phyloP scores from a whole-genome alignment of 2,329 filamentous ascomycete genomes.

The Coleophoma cylindrospora region DNA sequence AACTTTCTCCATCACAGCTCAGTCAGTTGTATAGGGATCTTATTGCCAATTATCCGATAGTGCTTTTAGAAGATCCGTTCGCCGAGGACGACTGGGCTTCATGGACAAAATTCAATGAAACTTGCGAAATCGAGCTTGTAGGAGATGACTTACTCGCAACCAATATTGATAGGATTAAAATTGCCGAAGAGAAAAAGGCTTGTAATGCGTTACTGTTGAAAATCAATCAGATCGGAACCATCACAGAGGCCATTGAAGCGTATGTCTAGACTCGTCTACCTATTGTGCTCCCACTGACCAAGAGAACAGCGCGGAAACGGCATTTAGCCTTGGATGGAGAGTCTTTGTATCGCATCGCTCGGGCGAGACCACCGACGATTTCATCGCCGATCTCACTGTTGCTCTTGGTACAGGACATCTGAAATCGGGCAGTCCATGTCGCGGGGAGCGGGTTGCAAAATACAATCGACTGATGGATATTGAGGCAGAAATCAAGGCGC shows the following conservation, averaged over 20 bases:
- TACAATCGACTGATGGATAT: conserved; percentile 40
- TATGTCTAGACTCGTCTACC: conserved; percentile 14
- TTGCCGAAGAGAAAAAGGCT: conserved; percentile 30
- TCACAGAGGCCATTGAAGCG: conserved; percentile 34
- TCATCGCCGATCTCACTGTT: conserved; percentile 36
- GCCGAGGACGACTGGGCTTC: conserved; percentile 33
- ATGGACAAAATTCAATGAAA: conserved; percentile 30
- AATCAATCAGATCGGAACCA: conserved; percentile 37
- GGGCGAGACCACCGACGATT: conserved; percentile 37
- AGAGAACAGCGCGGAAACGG: conserved; percentile 7
- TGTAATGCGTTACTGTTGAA: conserved; percentile 36
- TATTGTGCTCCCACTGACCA: neutral
- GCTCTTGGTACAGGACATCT: conserved; percentile 33
- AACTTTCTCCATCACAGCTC: conserved; percentile 22
- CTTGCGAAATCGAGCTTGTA: conserved; percentile 30
- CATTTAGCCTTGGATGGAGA: conserved; percentile 25
- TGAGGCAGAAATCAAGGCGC: conserved; percentile 25
- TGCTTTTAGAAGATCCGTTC: conserved; percentile 36
- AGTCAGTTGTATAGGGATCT: conserved; percentile 25
- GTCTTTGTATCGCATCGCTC: conserved; percentile 38
- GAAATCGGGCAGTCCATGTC: conserved; percentile 33
- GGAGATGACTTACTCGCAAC: conserved; percentile 36
- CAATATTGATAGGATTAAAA: conserved; percentile 29
- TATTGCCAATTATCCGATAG: conserved; percentile 30
- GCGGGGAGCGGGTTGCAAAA: conserved; percentile 36